phyloP scores from a whole-genome alignment of 1,284 basidiomycete genomes.

The Meripilus lineatus region DNA sequence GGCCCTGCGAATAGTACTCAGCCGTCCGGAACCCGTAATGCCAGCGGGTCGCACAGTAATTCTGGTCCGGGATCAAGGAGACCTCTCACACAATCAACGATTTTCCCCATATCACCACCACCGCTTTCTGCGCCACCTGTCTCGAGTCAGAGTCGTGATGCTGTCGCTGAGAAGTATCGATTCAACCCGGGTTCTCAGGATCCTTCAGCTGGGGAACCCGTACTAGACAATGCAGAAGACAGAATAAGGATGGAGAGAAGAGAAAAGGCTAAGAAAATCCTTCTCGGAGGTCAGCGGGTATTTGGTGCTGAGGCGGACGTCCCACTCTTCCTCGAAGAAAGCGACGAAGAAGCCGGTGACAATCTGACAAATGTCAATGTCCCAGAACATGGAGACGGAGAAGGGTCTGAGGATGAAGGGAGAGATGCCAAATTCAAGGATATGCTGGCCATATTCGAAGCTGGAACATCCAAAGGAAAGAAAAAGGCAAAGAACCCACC shows the following conservation, averaged over 20 bases:
- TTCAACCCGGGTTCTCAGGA: slow-evolving; percentile 30
- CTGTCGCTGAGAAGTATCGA: slow-evolving; percentile 31
- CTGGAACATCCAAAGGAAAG: slow-evolving; percentile 30
- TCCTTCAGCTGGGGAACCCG: too few relatives aligned
- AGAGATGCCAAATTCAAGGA: slow-evolving; percentile 49
- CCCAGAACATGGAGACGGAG: slow-evolving; percentile 25
- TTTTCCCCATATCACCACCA: not conserved
- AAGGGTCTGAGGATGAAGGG: slow-evolving; percentile 43
- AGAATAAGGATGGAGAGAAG: slow-evolving; percentile 28
- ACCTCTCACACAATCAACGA: too few relatives aligned
- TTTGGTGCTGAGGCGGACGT: slow-evolving; percentile 14
- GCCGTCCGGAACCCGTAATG: too few relatives aligned
- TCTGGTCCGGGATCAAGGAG: too few relatives aligned
- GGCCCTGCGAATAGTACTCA: slow-evolving; percentile 13
- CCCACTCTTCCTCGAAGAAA: slow-evolving; percentile 18
- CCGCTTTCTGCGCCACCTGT: not conserved
- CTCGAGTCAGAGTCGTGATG: slow-evolving; percentile 3
- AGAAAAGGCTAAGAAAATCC: slow-evolving; percentile 51
- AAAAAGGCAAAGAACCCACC: slow-evolving; percentile 22
- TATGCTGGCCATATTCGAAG: slow-evolving; percentile 41
- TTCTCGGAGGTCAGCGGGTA: slow-evolving; percentile 43
- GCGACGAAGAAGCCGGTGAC: slow-evolving; percentile 18
- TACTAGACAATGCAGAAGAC: slow-evolving; percentile 19
- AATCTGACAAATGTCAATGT: slow-evolving; percentile 16
- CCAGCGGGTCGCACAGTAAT: too few relatives aligned